Conservation (phyloP, 2,329 filamentous ascomycete species). For the Aspergillus tanneri region DNA sequence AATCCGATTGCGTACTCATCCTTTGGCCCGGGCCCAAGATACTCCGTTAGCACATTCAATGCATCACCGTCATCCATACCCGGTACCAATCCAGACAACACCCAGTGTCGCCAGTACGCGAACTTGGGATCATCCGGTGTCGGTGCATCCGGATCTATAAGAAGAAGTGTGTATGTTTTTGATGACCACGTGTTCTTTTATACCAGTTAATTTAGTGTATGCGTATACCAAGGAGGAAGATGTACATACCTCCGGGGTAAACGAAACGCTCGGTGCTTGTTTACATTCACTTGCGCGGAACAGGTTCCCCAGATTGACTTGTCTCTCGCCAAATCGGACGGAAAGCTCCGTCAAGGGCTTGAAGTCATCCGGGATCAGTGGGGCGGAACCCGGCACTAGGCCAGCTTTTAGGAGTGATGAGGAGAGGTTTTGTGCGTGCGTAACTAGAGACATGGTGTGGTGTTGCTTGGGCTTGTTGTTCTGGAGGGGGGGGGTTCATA, state of each 20-base stretch:
- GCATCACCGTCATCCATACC: not conserved
- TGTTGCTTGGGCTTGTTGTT: not conserved
- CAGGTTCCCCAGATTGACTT: conserved; percentile 10
- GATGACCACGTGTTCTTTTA: not conserved
- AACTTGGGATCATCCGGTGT: conserved; percentile 21
- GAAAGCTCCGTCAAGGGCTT: conserved; percentile 7
- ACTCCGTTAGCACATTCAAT: conserved; percentile 11
- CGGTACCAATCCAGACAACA: conserved; percentile 12
- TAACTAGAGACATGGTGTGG: not conserved
- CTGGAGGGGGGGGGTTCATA: not conserved
- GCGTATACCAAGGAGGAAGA: not conserved
- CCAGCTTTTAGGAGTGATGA: not conserved
- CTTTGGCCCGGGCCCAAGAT: conserved; percentile 20
- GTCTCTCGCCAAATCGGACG: conserved; percentile 10
- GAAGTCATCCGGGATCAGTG: conserved; percentile 13
- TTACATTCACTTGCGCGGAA: conserved; percentile 19
- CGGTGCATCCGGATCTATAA: conserved; percentile 18
- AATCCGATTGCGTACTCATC: conserved; percentile 16
- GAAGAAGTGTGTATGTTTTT: conserved; percentile 14
- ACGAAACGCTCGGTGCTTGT: conserved; percentile 7
- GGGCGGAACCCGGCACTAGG: conserved; percentile 10
- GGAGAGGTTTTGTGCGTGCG: not conserved
- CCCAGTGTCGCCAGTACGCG: conserved; percentile 22
- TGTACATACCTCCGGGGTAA: conserved; percentile 12
- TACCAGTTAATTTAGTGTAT: not conserved